Evolutionary conservation across 2,329 filamentous ascomycete species (phyloP), one percentile per base, ranked within the genome.

Genomic region (Orbilia brochopaga): DNA sequence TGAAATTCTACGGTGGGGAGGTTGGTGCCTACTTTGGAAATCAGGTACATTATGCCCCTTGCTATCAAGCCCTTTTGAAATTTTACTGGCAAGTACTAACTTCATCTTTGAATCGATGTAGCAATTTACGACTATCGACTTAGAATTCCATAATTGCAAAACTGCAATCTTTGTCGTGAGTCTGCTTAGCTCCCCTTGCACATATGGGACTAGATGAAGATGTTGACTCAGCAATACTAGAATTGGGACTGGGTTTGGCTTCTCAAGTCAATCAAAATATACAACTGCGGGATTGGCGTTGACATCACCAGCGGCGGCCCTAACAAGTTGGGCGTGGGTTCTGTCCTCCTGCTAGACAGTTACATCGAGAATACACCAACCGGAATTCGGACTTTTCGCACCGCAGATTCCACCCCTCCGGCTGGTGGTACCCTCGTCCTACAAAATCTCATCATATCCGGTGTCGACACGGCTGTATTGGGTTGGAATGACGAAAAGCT

Each of bases 231-330:
- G 3, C 8, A 8, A 11, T 30, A 15, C 11, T n/a, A 72, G 87
- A 92, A 92, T 82, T 96, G 91, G 91, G 90, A 93, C 81, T 96
- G 91, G 91, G 83, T 87, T n/a, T 95, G 90, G 88, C 87, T 88
- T 21, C 58, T 73, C n/a, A 91, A 93, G 78, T 89, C 86, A 27
- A 76, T 95, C 44, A 84, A 81, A 52, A 90, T 95, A 80, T 87
- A 90, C 79, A 86, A 88, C 78, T 90, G 88, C 78, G 81, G 82
- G 15, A 80, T 92, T 44, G 91, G 90, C 60, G 82, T 96, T 74
- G 89, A 95, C 80, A 91, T 96, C 86, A 85, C 88, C 59, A 85
- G 85, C 75, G 85, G 86, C 54, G 85, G 83, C 24, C 79, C 82
- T 32, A 81, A 83, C n/a, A 75, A 77, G 75, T 90, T 94, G 81